Percentiles rank a stretch among this genome's conserved stretches.
phyloP scores from a whole-genome alignment of 495 filamentous ascomycete genomes.

The Cercophora scortea region DNA sequence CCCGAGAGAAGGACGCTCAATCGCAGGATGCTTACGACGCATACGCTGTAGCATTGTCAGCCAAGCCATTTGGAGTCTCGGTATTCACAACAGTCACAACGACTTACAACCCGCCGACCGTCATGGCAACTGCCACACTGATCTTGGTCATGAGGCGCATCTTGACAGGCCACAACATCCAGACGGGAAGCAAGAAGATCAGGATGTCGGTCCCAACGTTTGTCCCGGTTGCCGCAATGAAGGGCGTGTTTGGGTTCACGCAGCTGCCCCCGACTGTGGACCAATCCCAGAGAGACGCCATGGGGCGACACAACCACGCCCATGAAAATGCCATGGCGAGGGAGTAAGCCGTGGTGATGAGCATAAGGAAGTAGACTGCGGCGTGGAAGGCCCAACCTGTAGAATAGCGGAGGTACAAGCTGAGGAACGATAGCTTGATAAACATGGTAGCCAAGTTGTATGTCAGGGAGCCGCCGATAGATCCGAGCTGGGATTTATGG shows the following conservation, averaged over 20 bases:
- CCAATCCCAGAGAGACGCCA: conserved; percentile 19
- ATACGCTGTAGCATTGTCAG: conserved; percentile 6
- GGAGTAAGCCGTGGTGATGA: conserved; percentile 16
- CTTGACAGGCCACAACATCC: conserved; percentile 12
- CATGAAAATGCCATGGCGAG: conserved; percentile 13
- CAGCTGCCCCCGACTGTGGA: conserved; percentile 3
- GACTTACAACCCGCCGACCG: conserved; percentile 21
- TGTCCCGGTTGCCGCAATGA: conserved; percentile 6
- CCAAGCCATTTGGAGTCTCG: no score
- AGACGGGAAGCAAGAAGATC: conserved; percentile 17
- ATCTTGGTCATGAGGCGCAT: conserved; percentile 13
- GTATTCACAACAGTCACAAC: no score
- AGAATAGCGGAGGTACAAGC: conserved; percentile 22
- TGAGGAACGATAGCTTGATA: conserved; percentile 23
- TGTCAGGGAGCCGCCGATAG: conserved; percentile 12
- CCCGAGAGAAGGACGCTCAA: conserved; percentile 8
- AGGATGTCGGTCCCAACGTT: conserved; percentile 17
- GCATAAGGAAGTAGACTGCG: conserved; percentile 17
- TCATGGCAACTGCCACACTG: conserved; percentile 15
- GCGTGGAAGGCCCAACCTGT: conserved; percentile 10
- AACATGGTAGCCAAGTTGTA: conserved; percentile 22
- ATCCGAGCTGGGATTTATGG: conserved; percentile 7
- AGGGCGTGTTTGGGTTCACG: conserved; percentile 7
- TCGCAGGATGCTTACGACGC: conserved; percentile 16
- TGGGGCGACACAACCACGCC: conserved; percentile 18